Percentiles rank a stretch among this genome's conserved stretches.
These are phyloP conservation scores for Passalora sequoiae DNA, from an alignment of 2,329 filamentous ascomycete species.

Conservation along the genomic window DNA sequence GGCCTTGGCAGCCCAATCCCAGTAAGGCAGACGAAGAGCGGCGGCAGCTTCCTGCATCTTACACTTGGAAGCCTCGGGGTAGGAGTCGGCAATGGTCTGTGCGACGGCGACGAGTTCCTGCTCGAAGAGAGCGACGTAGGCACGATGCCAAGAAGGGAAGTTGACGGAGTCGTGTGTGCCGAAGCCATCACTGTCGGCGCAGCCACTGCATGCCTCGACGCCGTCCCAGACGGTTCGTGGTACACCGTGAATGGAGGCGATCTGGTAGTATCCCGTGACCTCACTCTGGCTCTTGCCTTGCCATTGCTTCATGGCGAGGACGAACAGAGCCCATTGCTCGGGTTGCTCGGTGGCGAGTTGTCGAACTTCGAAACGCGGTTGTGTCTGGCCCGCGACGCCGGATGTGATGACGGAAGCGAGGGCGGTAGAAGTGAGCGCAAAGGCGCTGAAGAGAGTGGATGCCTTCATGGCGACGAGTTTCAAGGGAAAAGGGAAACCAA, in stretches of 20 bases:
- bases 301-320: constrained; percentile 19
- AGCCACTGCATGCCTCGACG: constrained; percentile 27
- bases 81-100: constrained; percentile 25
- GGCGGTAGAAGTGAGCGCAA: constrained; percentile 1
- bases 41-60: constrained; percentile 26
- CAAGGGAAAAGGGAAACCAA: background rate
- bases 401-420: constrained; percentile 2
- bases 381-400: constrained; percentile 5
- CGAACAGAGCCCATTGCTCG: constrained; percentile 21
- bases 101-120: constrained; percentile 30
- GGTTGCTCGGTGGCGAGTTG: constrained; percentile 14
- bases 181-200: constrained; percentile 28
- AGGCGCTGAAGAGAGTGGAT: constrained; percentile 3
- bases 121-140: constrained; percentile 34
- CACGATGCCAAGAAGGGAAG: constrained; percentile 33
- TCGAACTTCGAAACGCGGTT: constrained; percentile 18
- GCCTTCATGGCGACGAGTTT: background rate
- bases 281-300: constrained; percentile 11
- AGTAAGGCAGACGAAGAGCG: constrained; percentile 27
- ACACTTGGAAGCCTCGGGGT: constrained; percentile 19
- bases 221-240: constrained; percentile 28
- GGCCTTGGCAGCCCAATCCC: constrained; percentile 28
- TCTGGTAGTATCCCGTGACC: constrained; percentile 15
- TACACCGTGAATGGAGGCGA: constrained; percentile 27
- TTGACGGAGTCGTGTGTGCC: constrained; percentile 33